phyloP scores from a whole-genome alignment of 495 filamentous ascomycete genomes.

The Xylaria cubensis region DNA sequence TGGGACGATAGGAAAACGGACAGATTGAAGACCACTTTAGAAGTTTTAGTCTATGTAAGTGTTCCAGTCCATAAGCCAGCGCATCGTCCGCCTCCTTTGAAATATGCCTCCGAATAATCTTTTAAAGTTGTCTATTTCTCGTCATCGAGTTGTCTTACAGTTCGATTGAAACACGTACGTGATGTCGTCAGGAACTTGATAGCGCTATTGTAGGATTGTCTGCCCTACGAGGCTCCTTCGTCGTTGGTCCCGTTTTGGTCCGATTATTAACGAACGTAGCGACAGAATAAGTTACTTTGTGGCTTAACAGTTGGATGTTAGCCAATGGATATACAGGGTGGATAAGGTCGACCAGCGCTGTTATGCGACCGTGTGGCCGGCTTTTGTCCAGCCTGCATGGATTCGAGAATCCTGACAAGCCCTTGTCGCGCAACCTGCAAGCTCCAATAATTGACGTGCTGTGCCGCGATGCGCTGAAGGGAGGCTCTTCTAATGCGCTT shows the following conservation, averaged over 20 bases:
- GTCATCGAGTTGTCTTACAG: not conserved
- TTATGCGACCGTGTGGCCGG: slow-evolving; percentile 19
- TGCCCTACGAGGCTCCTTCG: slow-evolving; percentile 19
- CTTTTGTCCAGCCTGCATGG: slow-evolving; percentile 10
- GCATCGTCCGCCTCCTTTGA: not conserved
- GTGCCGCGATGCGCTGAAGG: slow-evolving; percentile 9
- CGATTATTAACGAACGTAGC: not conserved
- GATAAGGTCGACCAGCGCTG: not conserved
- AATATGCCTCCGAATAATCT: not conserved
- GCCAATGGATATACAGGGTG: not conserved
- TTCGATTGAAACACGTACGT: not conserved
- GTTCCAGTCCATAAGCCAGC: not conserved
- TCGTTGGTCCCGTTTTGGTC: not conserved
- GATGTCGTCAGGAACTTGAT: not conserved
- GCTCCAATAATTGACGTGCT: slow-evolving; percentile 6
- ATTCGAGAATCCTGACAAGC: slow-evolving; percentile 6
- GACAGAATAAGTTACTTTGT: slow-evolving; percentile 1
- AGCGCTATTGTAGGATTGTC: slow-evolving; percentile 3
- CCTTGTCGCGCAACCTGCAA: slow-evolving; percentile 5
- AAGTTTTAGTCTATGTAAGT: not conserved
- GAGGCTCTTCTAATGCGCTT: not conserved
- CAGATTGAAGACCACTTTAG: not conserved
- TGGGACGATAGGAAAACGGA: not conserved
- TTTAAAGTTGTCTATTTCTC: not conserved
- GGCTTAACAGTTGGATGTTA: slow-evolving; percentile 1